A percentile compares a stretch with the other conserved stretches of the same genome.
Conservation (phyloP, 129 eudicot genomes). For the Flaveria ramosissima region DNA sequence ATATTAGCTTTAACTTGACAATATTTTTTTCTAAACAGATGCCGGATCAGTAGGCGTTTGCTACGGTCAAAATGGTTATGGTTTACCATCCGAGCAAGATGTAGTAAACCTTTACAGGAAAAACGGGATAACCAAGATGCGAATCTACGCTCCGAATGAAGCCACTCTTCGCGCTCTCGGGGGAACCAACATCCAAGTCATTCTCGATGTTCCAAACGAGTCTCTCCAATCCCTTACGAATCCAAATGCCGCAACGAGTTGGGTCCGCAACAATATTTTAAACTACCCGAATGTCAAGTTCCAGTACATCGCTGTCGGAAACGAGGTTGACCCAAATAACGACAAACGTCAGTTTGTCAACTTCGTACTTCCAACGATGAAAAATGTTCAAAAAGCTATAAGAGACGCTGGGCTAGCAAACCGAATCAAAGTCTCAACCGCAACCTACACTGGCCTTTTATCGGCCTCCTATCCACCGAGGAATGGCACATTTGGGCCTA, state of each 20-base stretch:
- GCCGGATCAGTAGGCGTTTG: constrained; percentile 38
- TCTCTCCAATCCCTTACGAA: constrained; percentile 27
- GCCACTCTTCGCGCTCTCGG: constrained; percentile 35
- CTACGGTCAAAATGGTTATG: constrained; percentile 33
- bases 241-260: constrained; percentile 26
- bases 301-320: constrained; percentile 38
- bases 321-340: constrained; percentile 40
- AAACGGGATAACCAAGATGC: constrained; percentile 31
- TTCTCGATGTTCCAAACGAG: constrained; percentile 41
- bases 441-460: constrained; percentile 30
- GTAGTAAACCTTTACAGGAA: constrained; percentile 32
- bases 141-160: constrained; percentile 40
- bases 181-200: constrained; percentile 39
- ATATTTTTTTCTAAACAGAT: constrained; percentile 23
- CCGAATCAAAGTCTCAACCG: constrained; percentile 39
- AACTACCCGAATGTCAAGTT: constrained; percentile 31
- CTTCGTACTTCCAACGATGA: constrained; percentile 42
- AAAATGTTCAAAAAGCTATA: constrained; percentile 34
- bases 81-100: constrained; percentile 40
- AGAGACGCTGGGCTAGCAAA: background rate
- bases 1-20: no score
- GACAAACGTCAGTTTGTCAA: background rate
- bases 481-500: constrained; percentile 20
- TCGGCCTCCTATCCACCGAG: constrained; percentile 44
- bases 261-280: constrained; percentile 39